Evolutionary conservation across 1,139 yeast genomes (phyloP).

Genomic region (Sugiyamaella castrensis): DNA sequence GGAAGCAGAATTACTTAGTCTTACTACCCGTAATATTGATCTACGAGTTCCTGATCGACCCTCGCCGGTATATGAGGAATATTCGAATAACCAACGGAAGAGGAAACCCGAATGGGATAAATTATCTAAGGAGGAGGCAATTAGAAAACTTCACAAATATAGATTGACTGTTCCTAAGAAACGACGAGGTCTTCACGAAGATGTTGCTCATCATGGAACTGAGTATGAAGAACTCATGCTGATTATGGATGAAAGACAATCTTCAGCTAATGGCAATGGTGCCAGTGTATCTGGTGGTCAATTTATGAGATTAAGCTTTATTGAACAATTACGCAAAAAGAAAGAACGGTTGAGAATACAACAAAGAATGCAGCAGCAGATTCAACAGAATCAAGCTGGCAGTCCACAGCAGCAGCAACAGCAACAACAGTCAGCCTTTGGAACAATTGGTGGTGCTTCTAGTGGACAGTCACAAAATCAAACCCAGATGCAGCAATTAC

Average conservation of each 20-base stretch:
- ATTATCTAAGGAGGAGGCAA: slow-evolving; percentile 18
- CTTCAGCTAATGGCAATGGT: slow-evolving; percentile 15
- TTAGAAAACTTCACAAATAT: slow-evolving; percentile 22
- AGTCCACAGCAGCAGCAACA: slow-evolving; percentile 20
- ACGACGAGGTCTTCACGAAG: slow-evolving; percentile 51
- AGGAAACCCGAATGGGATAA: neutral
- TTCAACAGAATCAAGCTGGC: slow-evolving; percentile 19
- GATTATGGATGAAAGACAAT: slow-evolving; percentile 39
- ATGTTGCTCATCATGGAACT: slow-evolving; percentile 53
- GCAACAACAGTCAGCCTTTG: slow-evolving; percentile 13
- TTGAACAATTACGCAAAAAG: slow-evolving; percentile 41
- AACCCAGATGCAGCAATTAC: slow-evolving; percentile 18
- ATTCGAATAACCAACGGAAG: neutral
- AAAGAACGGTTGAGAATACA: slow-evolving; percentile 33
- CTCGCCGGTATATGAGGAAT: slow-evolving; percentile 4
- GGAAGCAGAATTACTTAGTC: slow-evolving; percentile 79
- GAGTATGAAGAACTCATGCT: slow-evolving; percentile 92
- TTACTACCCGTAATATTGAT: slow-evolving; percentile 74
- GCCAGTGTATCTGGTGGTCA: slow-evolving; percentile 35
- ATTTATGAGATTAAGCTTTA: slow-evolving; percentile 42
- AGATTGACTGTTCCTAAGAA: slow-evolving; percentile 30
- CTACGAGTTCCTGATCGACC: slow-evolving; percentile 50
- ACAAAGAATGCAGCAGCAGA: slow-evolving; percentile 26
- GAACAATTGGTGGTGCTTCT: too few relatives aligned
- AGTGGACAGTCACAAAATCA: slow-evolving; percentile 20